Evolutionary conservation across 2,329 filamentous ascomycete species (phyloP), one percentile per base, ranked within the genome.

Genomic region (Xylariales sp.): DNA sequence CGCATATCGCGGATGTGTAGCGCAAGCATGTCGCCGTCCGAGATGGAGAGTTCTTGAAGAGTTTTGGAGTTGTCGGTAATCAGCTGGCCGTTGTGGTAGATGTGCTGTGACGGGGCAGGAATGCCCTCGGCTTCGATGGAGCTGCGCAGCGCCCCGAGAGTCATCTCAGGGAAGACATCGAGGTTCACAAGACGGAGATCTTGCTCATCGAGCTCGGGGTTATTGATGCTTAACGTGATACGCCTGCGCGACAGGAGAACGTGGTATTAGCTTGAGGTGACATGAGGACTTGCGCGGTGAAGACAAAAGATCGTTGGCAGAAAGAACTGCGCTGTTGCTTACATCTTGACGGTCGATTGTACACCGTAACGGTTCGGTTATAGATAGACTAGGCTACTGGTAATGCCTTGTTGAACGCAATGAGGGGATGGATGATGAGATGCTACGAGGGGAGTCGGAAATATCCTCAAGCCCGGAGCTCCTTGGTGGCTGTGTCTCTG

Each of bases 1-100:
- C 67, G 66, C 65, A 72, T 74, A 49, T 79, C 73, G 44, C 78
- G 65, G 43, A 95, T 83, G 57, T 95, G 85, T 50, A 97, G 76
- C 20, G 86, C 88, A 47, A 98, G 70, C 86, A 98, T 90, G 56
- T 96, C 93, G 39, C 88, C 88, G 64, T 97, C 88, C 33, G 72
- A 78, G 52, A 98, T 85, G 29, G 84, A 77, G 21, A 90, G 76
- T 53, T 91, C 76, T 49, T 89, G 79, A 56, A 98, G 76, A 4
- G 89, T 95, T 61, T 89, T 85, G 41, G 75, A 65, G 53, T 90
- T 83, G 62, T 89, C 83, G 49, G 70, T 75, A 39, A 98, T 79
- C 29, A 90, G 77, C 48, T 80, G 78, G 48, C 91, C 93, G 60
- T 96, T 94, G 67, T 91, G 85, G 65, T 93, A 94, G 57, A 97